Evolutionary conservation across 352 stramenopile genomes (phyloP).

Genomic region (Phytophthora multivora): DNA sequence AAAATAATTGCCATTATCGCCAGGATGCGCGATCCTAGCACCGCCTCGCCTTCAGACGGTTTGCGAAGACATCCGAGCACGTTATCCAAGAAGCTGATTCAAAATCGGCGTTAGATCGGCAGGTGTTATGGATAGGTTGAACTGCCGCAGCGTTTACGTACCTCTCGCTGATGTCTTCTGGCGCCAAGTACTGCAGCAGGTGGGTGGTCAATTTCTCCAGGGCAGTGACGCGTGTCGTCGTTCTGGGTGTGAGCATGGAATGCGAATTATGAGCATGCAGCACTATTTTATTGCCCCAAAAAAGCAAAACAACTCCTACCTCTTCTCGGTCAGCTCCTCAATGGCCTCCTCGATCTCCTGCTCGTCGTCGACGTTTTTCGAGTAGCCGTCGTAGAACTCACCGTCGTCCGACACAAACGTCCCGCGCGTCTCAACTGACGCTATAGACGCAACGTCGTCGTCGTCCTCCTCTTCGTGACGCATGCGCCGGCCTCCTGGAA

Average conservation of each 20-base stretch:
- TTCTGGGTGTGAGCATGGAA: slow-evolving; percentile 37
- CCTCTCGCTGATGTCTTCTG: slow-evolving; percentile 76
- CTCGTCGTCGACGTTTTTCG: slow-evolving; percentile 64
- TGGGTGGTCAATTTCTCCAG: slow-evolving; percentile 67
- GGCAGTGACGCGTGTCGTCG: slow-evolving; percentile 71
- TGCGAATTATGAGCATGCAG: background rate
- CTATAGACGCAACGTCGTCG: slow-evolving; percentile 71
- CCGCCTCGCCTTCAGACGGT: slow-evolving; percentile 71
- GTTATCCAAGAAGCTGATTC: slow-evolving; percentile 68
- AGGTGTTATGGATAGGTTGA: slow-evolving; percentile 1
- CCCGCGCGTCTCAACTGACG: slow-evolving; percentile 67
- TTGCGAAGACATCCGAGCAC: slow-evolving; percentile 70
- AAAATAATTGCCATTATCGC: slow-evolving; percentile 79
- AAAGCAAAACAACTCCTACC: slow-evolving; percentile 40
- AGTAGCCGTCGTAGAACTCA: slow-evolving; percentile 74
- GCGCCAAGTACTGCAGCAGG: slow-evolving; percentile 70
- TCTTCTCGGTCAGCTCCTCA: slow-evolving; percentile 79
- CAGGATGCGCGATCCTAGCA: slow-evolving; percentile 72
- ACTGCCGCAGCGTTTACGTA: slow-evolving; percentile 20
- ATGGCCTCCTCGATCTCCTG: slow-evolving; percentile 74
- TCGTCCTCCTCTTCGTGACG: slow-evolving; percentile 70
- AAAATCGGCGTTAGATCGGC: background rate
- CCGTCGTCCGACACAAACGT: slow-evolving; percentile 68
- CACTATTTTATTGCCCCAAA: background rate
- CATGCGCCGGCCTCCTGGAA: slow-evolving; percentile 57